phyloP scores from a whole-genome alignment of 2,329 filamentous ascomycete genomes.

The Pseudogymnoascus sp. region DNA sequence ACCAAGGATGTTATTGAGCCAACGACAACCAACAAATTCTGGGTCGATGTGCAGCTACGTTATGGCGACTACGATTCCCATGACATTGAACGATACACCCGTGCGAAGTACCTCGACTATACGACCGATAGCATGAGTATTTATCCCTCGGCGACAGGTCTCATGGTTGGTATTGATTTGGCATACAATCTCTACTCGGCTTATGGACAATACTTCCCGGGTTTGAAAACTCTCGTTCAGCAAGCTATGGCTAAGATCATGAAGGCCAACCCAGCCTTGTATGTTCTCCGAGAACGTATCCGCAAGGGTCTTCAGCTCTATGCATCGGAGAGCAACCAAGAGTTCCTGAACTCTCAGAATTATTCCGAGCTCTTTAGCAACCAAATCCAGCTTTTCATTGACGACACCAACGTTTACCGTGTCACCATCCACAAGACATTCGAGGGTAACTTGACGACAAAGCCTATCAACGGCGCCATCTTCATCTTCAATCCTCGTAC shows the following conservation, averaged over 20 bases:
- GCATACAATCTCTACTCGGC: conserved; percentile 98
- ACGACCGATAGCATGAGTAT: conserved; percentile 98
- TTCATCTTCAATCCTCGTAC: conserved; percentile 99
- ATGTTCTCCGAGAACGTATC: conserved; percentile 94
- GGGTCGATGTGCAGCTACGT: conserved; percentile 91
- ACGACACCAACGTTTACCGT: conserved; percentile 98
- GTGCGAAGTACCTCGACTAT: conserved; percentile 97
- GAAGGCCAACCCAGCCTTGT: conserved; percentile 96
- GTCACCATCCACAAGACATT: conserved; percentile 99
- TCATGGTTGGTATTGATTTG: conserved; percentile 96
- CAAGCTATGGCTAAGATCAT: conserved; percentile 99
- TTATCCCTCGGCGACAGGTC: conserved; percentile 89
- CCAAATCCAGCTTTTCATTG: conserved; percentile 97
- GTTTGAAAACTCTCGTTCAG: conserved; percentile 88
- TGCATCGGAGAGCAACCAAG: conserved; percentile 96
- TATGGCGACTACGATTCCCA: conserved; percentile 99
- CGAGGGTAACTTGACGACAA: conserved; percentile 96
- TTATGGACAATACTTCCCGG: conserved; percentile 97
- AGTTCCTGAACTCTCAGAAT: conserved; percentile 98
- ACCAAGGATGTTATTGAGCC: conserved; percentile 93
- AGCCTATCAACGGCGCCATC: conserved; percentile 98
- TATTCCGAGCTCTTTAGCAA: conserved; percentile 99
- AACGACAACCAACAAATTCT: conserved; percentile 97
- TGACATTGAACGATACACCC: conserved; percentile 95
- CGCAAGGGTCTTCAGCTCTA: conserved; percentile 97